A percentile compares a stretch with the other conserved stretches of the same genome.
Evolutionary conservation across 257 asterid species (phyloP).

Genomic region (Solanum gracilifrons): DNA sequence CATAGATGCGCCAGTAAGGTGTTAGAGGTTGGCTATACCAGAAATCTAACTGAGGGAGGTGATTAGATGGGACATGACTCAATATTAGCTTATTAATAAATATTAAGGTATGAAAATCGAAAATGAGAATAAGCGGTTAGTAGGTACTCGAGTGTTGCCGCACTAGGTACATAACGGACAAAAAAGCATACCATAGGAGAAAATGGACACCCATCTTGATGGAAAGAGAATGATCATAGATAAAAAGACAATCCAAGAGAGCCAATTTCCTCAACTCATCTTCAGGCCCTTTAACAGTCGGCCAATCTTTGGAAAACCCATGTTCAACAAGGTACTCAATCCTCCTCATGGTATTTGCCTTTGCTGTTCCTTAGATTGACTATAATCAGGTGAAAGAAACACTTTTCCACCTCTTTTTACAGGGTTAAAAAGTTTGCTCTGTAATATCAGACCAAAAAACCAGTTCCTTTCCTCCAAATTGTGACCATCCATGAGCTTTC

Average conservation of each 20-base stretch:
- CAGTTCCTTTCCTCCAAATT: constrained; percentile 70
- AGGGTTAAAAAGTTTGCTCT: constrained; percentile 70
- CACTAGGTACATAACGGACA: neutral
- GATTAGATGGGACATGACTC: neutral
- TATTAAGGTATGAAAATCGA: neutral
- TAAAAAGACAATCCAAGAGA: constrained; percentile 56
- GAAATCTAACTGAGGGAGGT: neutral
- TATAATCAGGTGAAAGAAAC: constrained; percentile 73
- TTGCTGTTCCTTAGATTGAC: constrained; percentile 94
- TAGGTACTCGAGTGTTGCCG: neutral
- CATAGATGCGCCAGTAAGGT: neutral
- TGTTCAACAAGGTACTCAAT: constrained; percentile 59
- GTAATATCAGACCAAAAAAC: constrained; percentile 59
- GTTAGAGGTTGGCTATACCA: neutral
- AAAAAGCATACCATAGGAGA: constrained; percentile 51
- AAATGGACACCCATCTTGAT: constrained; percentile 83
- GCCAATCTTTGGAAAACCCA: constrained; percentile 74
- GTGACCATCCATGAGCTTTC: constrained; percentile 77
- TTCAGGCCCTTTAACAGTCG: constrained; percentile 56
- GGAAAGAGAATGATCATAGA: constrained; percentile 86
- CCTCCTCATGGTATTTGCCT: constrained; percentile 91
- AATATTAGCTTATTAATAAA: neutral
- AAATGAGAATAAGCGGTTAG: neutral
- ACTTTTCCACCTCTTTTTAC: constrained; percentile 58
- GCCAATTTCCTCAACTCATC: constrained; percentile 84